Percentiles rank a stretch among this genome's conserved stretches.
Conservation (phyloP, 768 basidiomycete species). For the Dictyophora rubrovolvata region DNA sequence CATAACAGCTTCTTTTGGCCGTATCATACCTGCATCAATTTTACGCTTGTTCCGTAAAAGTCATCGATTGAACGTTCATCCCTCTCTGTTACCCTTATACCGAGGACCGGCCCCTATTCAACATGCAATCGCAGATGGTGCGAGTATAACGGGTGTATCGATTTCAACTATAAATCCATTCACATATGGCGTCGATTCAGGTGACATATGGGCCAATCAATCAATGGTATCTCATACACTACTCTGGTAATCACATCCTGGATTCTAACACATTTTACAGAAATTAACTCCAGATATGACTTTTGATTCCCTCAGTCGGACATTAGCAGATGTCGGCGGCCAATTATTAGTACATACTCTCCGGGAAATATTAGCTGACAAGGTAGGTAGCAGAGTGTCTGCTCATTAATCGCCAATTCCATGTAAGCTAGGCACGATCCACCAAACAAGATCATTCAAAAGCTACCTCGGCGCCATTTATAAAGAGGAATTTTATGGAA, state of each 20-base stretch:
- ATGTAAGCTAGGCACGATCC: slow-evolving; percentile 33
- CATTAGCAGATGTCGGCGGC: slow-evolving; percentile 56
- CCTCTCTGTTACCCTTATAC: slow-evolving; percentile 76
- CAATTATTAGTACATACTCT: slow-evolving; percentile 61
- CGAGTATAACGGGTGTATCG: slow-evolving; percentile 65
- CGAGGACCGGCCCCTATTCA: slow-evolving; percentile 92
- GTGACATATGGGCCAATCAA: slow-evolving; percentile 51
- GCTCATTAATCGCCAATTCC: neutral
- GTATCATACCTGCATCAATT: slow-evolving; percentile 58
- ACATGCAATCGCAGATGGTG: slow-evolving; percentile 61
- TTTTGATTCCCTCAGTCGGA: slow-evolving; percentile 47
- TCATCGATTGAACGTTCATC: slow-evolving; percentile 77
- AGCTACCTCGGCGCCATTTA: slow-evolving; percentile 47
- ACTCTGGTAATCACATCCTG: neutral
- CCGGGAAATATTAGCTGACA: slow-evolving; percentile 48
- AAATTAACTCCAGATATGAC: slow-evolving; percentile 37
- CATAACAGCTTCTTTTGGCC: slow-evolving; percentile 85
- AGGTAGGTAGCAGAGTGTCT: slow-evolving; percentile 26
- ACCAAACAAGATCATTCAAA: slow-evolving; percentile 35
- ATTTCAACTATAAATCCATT: slow-evolving; percentile 67
- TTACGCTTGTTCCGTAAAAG: slow-evolving; percentile 49
- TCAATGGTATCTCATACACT: slow-evolving; percentile 38
- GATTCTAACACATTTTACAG: slow-evolving; percentile 26
- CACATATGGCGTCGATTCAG: slow-evolving; percentile 67
- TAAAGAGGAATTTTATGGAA: slow-evolving; percentile 40